Evolutionary conservation across 202 grass and related monocot species (phyloP), one percentile per base, ranked within the genome.

Genomic region (Thinopyrum obtusiflorum): DNA sequence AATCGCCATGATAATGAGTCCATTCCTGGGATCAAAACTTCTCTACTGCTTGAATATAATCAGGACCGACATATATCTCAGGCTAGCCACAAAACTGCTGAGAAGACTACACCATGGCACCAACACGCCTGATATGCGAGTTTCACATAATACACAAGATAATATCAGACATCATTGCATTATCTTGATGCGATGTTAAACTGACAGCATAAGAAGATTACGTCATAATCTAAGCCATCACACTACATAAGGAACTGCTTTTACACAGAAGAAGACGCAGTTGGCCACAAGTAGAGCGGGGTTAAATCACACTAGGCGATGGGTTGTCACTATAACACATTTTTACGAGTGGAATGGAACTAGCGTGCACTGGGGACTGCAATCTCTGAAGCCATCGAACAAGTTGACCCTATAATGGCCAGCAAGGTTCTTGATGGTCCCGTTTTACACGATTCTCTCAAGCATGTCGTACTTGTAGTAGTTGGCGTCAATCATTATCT

Each of bases 401-500:
- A 95, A 78, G 7, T 63, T 87, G 7, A 87, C 7, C 26, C 86
- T 73, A 66, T 92, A 95, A 76, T 76, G 47, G 3, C 71, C 80
- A 32, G 90, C 68, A 9, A 95, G 80, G 0, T 73, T 68, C 20
- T 53, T 55, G 12, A 87, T 84, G 21, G 37, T 9, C 64, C 86
- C 84, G 1, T 85, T 83, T 33, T 79, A 17, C 18, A 87, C 4
- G 17, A 89, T 4, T 14, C 31, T 84, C 18, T 94, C 90, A 2
- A 94, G 53, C 86, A 90, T 81, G 39, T 90, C 83, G 7, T 82
- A 92, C 53, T 94, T 94, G 61, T 87, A 88, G 72, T 81, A 82
- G 83, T 87, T 90, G 18, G 36, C 79, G 36, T 82, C 84, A 1
- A 92, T 90, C 32, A 29, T 26, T 31, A 82, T 86, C 64, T 82